Evolutionary conservation across 2,329 filamentous ascomycete species (phyloP).

Genomic region (Tolypocladium amazonense): DNA sequence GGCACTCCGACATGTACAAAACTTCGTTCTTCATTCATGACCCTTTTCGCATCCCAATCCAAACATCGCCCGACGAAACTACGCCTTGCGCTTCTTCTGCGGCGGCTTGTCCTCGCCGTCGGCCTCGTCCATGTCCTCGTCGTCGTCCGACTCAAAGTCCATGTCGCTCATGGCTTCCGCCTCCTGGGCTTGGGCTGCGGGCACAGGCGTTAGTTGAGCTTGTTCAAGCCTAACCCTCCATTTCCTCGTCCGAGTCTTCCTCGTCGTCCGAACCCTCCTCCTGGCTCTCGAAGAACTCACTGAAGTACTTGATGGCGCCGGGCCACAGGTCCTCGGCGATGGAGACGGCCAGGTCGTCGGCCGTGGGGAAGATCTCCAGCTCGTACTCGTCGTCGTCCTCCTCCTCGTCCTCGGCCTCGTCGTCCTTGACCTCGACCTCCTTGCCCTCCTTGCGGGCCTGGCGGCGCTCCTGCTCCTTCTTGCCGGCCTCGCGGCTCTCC

Average conservation of each 20-base stretch:
- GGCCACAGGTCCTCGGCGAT: constrained; percentile 86
- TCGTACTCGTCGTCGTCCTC: constrained; percentile 53
- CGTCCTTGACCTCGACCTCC: constrained; percentile 30
- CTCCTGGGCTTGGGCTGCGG: constrained; percentile 45
- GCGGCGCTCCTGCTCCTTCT: constrained; percentile 50
- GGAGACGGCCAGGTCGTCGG: constrained; percentile 69
- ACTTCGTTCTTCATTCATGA: background rate
- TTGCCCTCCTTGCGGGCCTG: constrained; percentile 38
- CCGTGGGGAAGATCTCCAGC: constrained; percentile 79
- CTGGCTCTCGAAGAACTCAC: constrained; percentile 41
- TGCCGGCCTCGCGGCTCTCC: constrained; percentile 53
- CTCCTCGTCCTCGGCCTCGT: constrained; percentile 50
- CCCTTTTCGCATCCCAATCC: too few species aligned
- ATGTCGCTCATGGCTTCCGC: constrained; percentile 54
- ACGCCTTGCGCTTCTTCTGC: constrained; percentile 33
- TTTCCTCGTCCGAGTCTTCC: background rate
- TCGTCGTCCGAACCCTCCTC: background rate
- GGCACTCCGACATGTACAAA: background rate
- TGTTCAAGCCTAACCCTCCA: background rate
- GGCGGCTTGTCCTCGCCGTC: constrained; percentile 30
- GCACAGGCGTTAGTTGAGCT: background rate
- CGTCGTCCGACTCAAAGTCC: constrained; percentile 48
- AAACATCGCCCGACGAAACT: too few species aligned
- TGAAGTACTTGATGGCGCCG: constrained; percentile 81
- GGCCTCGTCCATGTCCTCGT: constrained; percentile 32